Percentiles rank a stretch among this genome's conserved stretches.
phyloP scores from a whole-genome alignment of 257 asterid species.

The Nicotiana noctiflora region DNA sequence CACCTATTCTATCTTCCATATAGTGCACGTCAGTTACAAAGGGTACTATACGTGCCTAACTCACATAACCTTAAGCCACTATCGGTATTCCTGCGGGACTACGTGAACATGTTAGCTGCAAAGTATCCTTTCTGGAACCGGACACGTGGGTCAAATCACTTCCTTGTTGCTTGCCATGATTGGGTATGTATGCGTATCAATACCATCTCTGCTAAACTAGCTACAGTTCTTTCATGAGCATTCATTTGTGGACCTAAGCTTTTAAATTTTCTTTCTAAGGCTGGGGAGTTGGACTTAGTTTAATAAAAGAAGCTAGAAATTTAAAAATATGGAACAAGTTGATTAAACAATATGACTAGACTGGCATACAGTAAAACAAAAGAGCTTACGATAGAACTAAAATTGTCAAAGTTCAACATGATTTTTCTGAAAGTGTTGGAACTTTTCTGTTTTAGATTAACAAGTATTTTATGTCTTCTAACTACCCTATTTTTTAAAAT shows the following conservation, averaged over 20 bases:
- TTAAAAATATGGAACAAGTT: background rate
- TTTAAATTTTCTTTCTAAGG: background rate
- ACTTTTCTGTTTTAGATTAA: background rate
- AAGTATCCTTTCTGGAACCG: constrained; percentile 91
- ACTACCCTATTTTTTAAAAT: background rate
- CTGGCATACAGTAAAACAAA: background rate
- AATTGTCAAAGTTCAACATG: too few species aligned
- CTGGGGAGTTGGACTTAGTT: background rate
- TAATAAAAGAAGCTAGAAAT: background rate
- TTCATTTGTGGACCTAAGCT: background rate
- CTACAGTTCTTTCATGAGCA: background rate
- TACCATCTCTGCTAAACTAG: background rate
- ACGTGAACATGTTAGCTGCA: constrained; percentile 62
- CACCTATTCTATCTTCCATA: constrained; percentile 88
- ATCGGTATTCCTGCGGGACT: constrained; percentile 50
- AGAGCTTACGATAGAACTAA: too few species aligned
- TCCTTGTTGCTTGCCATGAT: constrained; percentile 96
- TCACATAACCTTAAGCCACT: constrained; percentile 73
- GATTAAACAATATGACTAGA: background rate
- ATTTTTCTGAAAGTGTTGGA: too few species aligned
- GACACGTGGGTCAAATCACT: constrained; percentile 78
- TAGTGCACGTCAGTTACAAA: constrained; percentile 68
- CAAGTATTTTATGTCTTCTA: background rate
- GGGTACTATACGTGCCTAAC: constrained; percentile 53
- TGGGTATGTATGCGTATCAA: constrained; percentile 50